These are phyloP conservation scores for Pestalotiopsis sp. DNA, from an alignment of 2,329 filamentous ascomycete species.

Conservation along the genomic window DNA sequence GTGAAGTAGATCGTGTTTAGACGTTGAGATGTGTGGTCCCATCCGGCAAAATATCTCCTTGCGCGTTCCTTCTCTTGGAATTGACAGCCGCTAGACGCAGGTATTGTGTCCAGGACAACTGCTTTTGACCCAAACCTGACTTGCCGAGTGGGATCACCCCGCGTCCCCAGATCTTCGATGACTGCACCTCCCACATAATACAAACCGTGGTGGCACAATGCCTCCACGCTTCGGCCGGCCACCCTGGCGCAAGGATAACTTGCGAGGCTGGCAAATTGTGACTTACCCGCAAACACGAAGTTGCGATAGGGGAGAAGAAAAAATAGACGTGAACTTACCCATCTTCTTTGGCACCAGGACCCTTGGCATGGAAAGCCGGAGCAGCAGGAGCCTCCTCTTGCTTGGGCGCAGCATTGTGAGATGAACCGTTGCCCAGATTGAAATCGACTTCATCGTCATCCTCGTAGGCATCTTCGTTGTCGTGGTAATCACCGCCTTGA, in stretches of 20 bases:
- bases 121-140: conserved; percentile 7
- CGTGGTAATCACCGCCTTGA: conserved; percentile 44
- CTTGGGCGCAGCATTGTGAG: conserved; percentile 25
- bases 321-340: conserved; percentile 68
- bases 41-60: conserved; percentile 24
- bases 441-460: conserved; percentile 63
- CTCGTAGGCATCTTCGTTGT: conserved; percentile 43
- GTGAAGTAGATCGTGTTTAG: conserved; percentile 25
- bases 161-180: not conserved
- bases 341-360: conserved; percentile 83
- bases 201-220: not conserved
- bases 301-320: conserved; percentile 12
- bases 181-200: not conserved
- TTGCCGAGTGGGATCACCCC: not conserved
- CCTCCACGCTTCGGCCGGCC: not conserved
- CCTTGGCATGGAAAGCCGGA: conserved; percentile 34
- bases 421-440: conserved; percentile 52
- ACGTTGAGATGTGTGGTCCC: conserved; percentile 26
- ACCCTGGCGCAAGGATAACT: not conserved
- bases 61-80: conserved; percentile 20
- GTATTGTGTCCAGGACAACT: conserved; percentile 25
- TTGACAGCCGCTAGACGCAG: conserved; percentile 24
- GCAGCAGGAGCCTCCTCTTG: conserved; percentile 37
- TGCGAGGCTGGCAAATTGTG: not conserved
- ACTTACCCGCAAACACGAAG: not conserved